Evolutionary conservation across 169 alveolate species (phyloP).

Genomic region (Plasmodium inui): DNA sequence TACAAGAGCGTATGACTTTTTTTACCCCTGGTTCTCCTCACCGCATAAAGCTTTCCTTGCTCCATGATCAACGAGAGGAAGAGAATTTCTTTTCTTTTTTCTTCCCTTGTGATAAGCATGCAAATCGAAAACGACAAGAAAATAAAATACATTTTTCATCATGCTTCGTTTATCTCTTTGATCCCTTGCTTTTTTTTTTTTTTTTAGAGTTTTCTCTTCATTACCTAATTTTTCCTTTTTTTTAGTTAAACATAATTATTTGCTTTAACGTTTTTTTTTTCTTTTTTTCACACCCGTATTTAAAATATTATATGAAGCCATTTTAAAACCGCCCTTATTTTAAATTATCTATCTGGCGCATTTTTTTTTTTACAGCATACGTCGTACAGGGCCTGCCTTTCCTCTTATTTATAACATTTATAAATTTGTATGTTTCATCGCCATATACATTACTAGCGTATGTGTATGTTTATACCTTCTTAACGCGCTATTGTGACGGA

Average conservation of each 20-base stretch:
- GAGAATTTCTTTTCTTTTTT: not conserved
- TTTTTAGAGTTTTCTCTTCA: not conserved
- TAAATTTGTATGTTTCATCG: not conserved
- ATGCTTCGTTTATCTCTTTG: not conserved
- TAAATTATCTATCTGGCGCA: not conserved
- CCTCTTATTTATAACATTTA: not conserved
- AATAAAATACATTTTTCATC: not conserved
- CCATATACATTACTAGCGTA: not conserved
- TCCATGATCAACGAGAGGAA: not conserved
- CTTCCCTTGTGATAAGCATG: not conserved
- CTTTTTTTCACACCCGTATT: not conserved
- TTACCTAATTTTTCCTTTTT: not conserved
- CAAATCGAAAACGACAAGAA: not conserved
- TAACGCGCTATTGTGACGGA: not conserved
- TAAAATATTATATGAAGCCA: not conserved
- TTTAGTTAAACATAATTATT: constrained; percentile 1
- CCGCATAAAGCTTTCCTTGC: not conserved
- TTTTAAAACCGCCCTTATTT: not conserved
- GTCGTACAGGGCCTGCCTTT: not conserved
- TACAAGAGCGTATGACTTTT: not conserved
- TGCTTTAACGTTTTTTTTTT: not conserved
- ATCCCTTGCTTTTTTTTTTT: not conserved
- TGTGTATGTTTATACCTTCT: not conserved
- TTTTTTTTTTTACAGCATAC: not conserved
- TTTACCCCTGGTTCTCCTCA: not conserved